Percentiles rank a stretch among this genome's conserved stretches.
Evolutionary conservation across 192 early-diverging fungal genomes (phyloP).

Genomic region (Phycomyces nitens): DNA sequence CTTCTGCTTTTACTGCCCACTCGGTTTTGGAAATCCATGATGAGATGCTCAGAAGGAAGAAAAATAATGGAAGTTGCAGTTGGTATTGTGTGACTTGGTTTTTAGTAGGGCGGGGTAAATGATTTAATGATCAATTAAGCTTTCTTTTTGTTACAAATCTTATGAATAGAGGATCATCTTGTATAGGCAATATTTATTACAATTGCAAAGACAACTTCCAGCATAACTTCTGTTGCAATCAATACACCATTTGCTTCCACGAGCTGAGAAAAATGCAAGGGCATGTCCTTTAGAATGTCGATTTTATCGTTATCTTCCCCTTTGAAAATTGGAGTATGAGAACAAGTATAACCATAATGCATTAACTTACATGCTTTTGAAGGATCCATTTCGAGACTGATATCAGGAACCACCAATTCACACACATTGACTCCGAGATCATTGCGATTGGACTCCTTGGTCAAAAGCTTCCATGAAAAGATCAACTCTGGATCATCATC

Average conservation of each 20-base stretch:
- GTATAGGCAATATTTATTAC: not conserved
- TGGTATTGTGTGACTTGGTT: too few species aligned
- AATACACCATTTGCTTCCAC: not conserved
- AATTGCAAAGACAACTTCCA: not conserved
- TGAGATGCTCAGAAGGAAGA: slow-evolving; percentile 5
- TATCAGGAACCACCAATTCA: slow-evolving; percentile 4
- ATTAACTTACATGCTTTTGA: not conserved
- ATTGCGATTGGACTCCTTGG: not conserved
- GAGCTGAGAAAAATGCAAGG: not conserved
- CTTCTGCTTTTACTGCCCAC: slow-evolving; percentile 88
- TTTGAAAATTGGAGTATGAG: not conserved
- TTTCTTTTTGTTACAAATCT: too few species aligned
- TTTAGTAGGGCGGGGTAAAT: too few species aligned
- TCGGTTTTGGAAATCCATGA: slow-evolving; percentile 81
- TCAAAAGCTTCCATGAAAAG: not conserved
- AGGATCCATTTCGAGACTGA: slow-evolving; percentile 1
- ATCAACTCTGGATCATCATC: slow-evolving; percentile 5
- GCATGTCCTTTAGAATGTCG: not conserved
- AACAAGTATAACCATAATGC: not conserved
- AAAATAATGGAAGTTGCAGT: not conserved
- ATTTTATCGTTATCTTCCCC: not conserved
- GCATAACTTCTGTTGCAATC: not conserved
- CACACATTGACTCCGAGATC: slow-evolving; percentile 4
- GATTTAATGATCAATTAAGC: too few species aligned
- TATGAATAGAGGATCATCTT: not conserved